phyloP scores from a whole-genome alignment of 768 basidiomycete genomes.

The Dioszegia aurantiaca region DNA sequence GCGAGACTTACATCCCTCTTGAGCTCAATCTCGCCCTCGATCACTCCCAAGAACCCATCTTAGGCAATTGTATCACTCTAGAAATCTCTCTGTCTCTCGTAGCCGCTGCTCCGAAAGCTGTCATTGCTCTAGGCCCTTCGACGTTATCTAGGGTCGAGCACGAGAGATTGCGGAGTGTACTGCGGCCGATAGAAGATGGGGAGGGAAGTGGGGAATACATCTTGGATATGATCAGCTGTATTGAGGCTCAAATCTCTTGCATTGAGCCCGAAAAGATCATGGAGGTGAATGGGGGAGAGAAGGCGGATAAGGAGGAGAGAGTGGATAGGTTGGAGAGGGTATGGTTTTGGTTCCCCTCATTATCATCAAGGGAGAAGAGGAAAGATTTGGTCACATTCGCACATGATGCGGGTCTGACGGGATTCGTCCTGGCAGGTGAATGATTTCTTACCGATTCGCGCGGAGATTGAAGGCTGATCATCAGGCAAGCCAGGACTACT shows the following conservation, averaged over 20 bases:
- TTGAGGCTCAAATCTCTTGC: background rate
- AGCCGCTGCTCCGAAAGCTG: background rate
- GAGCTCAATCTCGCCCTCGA: background rate
- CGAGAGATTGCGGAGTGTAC: background rate
- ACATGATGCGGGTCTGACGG: conserved; percentile 46
- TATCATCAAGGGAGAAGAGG: conserved; percentile 52
- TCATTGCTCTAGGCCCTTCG: background rate
- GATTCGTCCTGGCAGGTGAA: conserved; percentile 62
- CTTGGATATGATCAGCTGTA: conserved; percentile 19
- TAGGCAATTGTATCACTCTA: background rate
- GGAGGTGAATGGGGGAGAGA: background rate
- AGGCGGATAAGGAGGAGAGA: background rate
- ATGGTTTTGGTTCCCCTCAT: conserved; percentile 53
- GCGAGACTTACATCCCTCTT: background rate
- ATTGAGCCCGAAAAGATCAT: background rate
- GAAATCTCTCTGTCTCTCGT: background rate
- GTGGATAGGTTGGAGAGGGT: conserved; percentile 47
- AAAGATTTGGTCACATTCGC: conserved; percentile 52
- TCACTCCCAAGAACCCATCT: background rate
- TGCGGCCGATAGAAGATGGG: background rate
- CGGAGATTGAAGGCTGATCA: background rate
- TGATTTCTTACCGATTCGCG: background rate
- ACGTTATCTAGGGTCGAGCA: background rate
- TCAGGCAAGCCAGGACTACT: conserved; percentile 54
- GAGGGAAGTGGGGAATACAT: conserved; percentile 1